A percentile compares a stretch with the other conserved stretches of the same genome.
These are phyloP conservation scores for Herpetospermum pedunculosum DNA, from an alignment of 306 rosid species.

Conservation along the genomic window DNA sequence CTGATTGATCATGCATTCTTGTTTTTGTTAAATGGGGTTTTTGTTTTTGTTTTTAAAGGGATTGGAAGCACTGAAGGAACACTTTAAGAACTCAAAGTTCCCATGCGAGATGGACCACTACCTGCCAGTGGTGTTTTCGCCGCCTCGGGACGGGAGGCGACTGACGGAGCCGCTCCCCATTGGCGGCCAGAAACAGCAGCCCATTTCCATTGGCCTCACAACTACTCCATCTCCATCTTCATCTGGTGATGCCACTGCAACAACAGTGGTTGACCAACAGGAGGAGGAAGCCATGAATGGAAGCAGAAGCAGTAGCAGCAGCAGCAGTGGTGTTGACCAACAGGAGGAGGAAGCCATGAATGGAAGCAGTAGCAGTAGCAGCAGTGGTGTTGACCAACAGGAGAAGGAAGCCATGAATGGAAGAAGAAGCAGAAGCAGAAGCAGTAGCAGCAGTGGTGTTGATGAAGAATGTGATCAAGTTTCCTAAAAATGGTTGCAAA, in stretches of 20 bases:
- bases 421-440: conserved; percentile 7
- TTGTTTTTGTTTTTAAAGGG: conserved; percentile 27
- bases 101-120: conserved; percentile 82
- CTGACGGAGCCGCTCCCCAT: conserved; percentile 60
- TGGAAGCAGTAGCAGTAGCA: conserved; percentile 5
- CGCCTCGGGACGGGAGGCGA: conserved; percentile 73
- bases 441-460: conserved; percentile 26
- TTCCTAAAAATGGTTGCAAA: background rate
- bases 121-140: conserved; percentile 65
- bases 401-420: background rate
- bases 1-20: background rate
- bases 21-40: background rate
- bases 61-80: conserved; percentile 82
- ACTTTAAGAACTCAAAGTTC: conserved; percentile 91
- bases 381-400: background rate
- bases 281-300: background rate
- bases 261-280: background rate
- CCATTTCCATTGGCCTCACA: background rate
- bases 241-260: background rate
- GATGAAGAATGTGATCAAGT: background rate
- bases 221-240: background rate
- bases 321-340: conserved; percentile 12
- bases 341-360: background rate
- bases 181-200: conserved; percentile 31
- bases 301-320: conserved; percentile 7